A percentile compares a stretch with the other conserved stretches of the same genome.
phyloP scores from a whole-genome alignment of 164 flowering plant species.

The Umbilicus rupestris region DNA sequence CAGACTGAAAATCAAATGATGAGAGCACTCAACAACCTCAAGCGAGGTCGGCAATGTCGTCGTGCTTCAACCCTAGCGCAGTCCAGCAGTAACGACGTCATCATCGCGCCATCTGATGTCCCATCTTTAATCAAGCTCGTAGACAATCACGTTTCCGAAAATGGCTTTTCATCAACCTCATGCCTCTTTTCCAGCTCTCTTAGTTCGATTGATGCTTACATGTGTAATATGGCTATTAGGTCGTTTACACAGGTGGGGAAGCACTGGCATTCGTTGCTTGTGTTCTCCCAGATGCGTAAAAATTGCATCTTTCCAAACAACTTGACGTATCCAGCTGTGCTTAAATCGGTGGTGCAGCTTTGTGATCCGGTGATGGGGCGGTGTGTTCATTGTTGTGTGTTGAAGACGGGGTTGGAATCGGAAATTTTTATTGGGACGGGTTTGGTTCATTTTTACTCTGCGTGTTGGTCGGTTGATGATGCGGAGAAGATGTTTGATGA shows the following conservation, averaged over 20 bases:
- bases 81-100: not conserved
- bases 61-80: not conserved
- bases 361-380: slow-evolving; percentile 17
- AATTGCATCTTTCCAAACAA: slow-evolving; percentile 18
- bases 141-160: not conserved
- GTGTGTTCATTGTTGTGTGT: slow-evolving; percentile 22
- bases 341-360: slow-evolving; percentile 21
- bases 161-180: not conserved
- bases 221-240: slow-evolving; percentile 1
- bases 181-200: not conserved
- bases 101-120: not conserved
- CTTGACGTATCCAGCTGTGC: slow-evolving; percentile 19
- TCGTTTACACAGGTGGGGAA: slow-evolving; percentile 10
- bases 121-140: not conserved
- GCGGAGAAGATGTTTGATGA: slow-evolving; percentile 29
- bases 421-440: slow-evolving; percentile 25
- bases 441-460: slow-evolving; percentile 26
- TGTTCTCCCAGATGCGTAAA: slow-evolving; percentile 21
- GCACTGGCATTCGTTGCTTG: slow-evolving; percentile 21
- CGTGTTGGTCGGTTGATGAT: slow-evolving; percentile 14
- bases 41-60: not conserved
- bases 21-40: not conserved
- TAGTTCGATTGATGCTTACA: not conserved
- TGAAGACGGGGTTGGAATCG: slow-evolving; percentile 22
- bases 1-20: not conserved